Evolutionary conservation across 2,329 filamentous ascomycete genomes (phyloP).

Genomic region (Rachicladosporium sp.): DNA sequence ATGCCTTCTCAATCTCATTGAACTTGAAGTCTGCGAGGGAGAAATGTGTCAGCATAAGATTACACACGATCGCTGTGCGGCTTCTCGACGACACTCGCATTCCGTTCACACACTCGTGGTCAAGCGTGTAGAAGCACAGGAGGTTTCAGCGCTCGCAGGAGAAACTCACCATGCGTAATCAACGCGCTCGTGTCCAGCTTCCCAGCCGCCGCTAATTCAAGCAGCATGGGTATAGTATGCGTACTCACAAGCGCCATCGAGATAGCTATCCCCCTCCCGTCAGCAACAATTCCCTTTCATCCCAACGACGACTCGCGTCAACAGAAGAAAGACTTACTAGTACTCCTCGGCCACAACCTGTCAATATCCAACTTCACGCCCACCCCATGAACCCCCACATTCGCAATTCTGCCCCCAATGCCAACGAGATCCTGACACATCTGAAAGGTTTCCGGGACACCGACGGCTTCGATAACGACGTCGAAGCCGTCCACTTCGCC

Average conservation of each 20-base stretch:
- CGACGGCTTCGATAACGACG: constrained; percentile 47
- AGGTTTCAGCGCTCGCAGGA: no score
- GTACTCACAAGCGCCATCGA: constrained; percentile 16
- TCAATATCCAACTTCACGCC: constrained; percentile 42
- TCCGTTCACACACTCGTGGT: no score
- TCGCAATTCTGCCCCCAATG: constrained; percentile 42
- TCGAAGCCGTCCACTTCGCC: constrained; percentile 41
- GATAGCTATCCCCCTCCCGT: constrained; percentile 5
- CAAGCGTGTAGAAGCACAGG: no score
- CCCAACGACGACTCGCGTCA: no score
- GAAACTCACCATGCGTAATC: constrained; percentile 14
- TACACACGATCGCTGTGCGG: no score
- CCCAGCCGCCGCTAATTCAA: constrained; percentile 13
- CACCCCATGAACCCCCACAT: constrained; percentile 47
- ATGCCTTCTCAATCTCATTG: constrained; percentile 15
- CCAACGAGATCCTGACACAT: constrained; percentile 43
- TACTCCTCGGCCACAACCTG: constrained; percentile 43
- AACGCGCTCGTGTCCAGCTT: constrained; percentile 14
- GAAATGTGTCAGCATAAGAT: no score
- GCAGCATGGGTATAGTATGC: constrained; percentile 15
- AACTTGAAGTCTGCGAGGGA: constrained; percentile 15
- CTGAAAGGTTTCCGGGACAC: constrained; percentile 41
- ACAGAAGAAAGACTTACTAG: constrained; percentile 23
- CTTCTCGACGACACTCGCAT: no score
- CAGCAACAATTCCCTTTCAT: background rate